Evolutionary conservation across 805 yeast species (phyloP).

Genomic region (Alloascoidea hylecoeti): DNA sequence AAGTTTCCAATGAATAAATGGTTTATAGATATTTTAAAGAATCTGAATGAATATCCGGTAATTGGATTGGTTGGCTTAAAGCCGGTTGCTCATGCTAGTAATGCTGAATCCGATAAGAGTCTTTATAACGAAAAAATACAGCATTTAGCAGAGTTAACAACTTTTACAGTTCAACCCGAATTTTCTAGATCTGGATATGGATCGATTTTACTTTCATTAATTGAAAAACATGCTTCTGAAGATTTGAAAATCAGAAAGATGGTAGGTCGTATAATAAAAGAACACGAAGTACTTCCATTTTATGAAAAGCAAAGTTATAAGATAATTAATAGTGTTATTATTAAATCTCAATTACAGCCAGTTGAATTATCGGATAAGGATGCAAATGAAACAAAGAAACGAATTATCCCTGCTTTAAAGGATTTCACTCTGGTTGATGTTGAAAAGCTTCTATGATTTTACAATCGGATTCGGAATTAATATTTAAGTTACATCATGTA

Average conservation of each 20-base stretch:
- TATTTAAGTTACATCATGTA: too few relatives aligned
- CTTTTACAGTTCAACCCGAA: not conserved
- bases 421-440: too few relatives aligned
- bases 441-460: too few relatives aligned
- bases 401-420: too few relatives aligned
- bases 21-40: not conserved
- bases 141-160: not conserved
- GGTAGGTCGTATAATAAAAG: not conserved
- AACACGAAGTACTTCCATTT: not conserved
- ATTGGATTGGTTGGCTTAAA: slow-evolving; percentile 1
- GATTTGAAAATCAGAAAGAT: not conserved
- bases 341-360: too few relatives aligned
- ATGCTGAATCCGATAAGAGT: not conserved
- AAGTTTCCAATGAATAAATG: not conserved
- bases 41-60: not conserved
- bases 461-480: too few relatives aligned
- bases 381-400: too few relatives aligned
- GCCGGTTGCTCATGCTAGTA: not conserved
- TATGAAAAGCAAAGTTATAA: not conserved
- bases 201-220: not conserved
- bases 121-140: not conserved
- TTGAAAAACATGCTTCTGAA: not conserved
- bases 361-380: too few relatives aligned
- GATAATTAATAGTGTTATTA: not conserved
- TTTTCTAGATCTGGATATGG: not conserved